Conservation (phyloP, 176 grass and related monocot species). For the Eleusine indica region DNA sequence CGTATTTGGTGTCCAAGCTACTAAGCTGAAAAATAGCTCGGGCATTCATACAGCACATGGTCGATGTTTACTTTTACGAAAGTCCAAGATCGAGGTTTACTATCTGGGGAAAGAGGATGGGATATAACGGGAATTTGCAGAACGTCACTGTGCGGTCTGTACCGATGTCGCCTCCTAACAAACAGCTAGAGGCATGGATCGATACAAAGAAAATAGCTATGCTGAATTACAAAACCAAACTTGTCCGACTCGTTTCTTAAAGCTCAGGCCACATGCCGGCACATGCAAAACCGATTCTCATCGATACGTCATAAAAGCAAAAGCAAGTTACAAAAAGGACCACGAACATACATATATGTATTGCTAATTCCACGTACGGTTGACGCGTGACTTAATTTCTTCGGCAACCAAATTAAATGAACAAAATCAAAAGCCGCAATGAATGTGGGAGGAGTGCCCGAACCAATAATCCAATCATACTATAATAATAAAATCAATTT, state of each 20-base stretch:
- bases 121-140: too few relatives aligned
- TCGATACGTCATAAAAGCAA: neutral
- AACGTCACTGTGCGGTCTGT: too few relatives aligned
- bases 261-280: neutral
- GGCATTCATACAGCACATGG: too few relatives aligned
- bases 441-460: neutral
- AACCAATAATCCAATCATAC: neutral
- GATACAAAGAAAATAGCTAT: too few relatives aligned
- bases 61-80: too few relatives aligned
- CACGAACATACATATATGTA: neutral
- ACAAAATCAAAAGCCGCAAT: neutral
- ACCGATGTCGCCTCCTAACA: too few relatives aligned
- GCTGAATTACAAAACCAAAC: too few relatives aligned
- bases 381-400: neutral
- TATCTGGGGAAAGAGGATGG: too few relatives aligned
- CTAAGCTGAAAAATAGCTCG: too few relatives aligned
- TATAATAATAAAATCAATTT: neutral
- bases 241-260: neutral
- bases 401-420: neutral
- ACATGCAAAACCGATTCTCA: neutral
- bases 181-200: too few relatives aligned
- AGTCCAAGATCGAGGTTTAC: too few relatives aligned
- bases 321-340: slow-evolving; percentile 5
- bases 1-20: too few relatives aligned
- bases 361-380: neutral